Evolutionary conservation across 768 basidiomycete species (phyloP).

Genomic region (Pisolithus albus): DNA sequence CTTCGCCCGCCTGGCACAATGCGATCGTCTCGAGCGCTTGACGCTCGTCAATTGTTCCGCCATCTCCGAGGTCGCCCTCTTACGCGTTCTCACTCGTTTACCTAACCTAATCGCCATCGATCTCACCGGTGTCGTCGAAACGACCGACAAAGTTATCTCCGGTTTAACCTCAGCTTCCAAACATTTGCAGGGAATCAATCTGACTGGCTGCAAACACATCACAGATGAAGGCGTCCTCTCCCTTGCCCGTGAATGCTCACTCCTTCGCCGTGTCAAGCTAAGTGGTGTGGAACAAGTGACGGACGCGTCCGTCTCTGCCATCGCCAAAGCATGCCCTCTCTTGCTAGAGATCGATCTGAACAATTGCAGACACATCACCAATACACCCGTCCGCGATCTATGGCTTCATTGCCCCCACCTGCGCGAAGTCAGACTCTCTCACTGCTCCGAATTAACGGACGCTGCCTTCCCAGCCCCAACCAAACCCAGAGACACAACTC

Average conservation of each 20-base stretch:
- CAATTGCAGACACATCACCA: conserved; percentile 70
- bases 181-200: conserved; percentile 86
- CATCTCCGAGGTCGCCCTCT: conserved; percentile 58
- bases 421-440: conserved; percentile 85
- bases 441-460: conserved; percentile 74
- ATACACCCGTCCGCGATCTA: conserved; percentile 72
- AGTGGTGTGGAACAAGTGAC: conserved; percentile 71
- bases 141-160: conserved; percentile 65
- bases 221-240: conserved; percentile 73
- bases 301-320: conserved; percentile 64
- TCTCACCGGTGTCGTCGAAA: conserved; percentile 63
- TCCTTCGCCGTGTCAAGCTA: conserved; percentile 86
- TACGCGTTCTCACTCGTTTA: conserved; percentile 58
- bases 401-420: conserved; percentile 77
- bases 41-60: conserved; percentile 75
- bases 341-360: conserved; percentile 94
- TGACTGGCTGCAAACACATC: conserved; percentile 75
- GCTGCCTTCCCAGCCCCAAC: conserved; percentile 76
- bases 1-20: conserved; percentile 62
- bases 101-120: conserved; percentile 83
- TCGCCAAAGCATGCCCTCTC: conserved; percentile 74
- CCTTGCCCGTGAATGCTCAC: conserved; percentile 65
- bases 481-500: conserved; percentile 33
- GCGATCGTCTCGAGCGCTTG: conserved; percentile 80
- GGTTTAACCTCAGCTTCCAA: conserved; percentile 64